Evolutionary conservation across 495 filamentous ascomycete genomes (phyloP), one percentile per base, ranked within the genome.

Genomic region (Trichoderma gamsii): DNA sequence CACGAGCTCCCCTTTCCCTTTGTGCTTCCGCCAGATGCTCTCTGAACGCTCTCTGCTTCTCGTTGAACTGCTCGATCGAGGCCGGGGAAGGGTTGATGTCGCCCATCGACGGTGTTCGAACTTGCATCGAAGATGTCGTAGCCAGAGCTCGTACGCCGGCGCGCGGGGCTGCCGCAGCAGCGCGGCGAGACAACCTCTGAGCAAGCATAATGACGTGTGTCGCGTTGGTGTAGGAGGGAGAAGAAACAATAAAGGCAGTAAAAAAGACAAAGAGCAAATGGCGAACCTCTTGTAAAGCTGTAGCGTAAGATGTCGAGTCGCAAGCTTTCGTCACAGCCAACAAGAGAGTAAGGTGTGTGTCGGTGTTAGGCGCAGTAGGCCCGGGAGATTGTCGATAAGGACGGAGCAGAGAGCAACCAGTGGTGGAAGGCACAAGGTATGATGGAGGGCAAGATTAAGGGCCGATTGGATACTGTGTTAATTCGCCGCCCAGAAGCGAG

Each of bases 1-100:
- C 82, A 93, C 91, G 93, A 82, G 91, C 90, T 90, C 90, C 86
- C 83, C 88, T 84, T 84, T 82, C 91, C 87, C 84, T 90, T 77
- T 91, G 85, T 76, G 86, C 87, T 76, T 88, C 86, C 71, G 88
- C 86, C 68, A 97, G 80, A 78, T 91, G 83, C 77, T 92, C 88
- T 73, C 95, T 89, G 81, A 97, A 99, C 74, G 89, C 85, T 74
- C 88, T 88, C 81, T 96, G 93, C 71, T 87, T 87, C 56, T 85
- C 81, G 75, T 89, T 89, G 84, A 97, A 99, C 43, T 84, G 80
- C 43, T 86, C 81, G 51, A 88, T 88, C 59, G 86, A 85, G 51
- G 79, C 78, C 9, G 81, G 79, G 65, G 88, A 83, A 46, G 88
- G 85, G 21, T 87, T 87, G 76, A 99, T 86, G 80, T 98, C 92